phyloP scores from a whole-genome alignment of 148 eudicot genomes.

The Fagopyrum homotropicum region DNA sequence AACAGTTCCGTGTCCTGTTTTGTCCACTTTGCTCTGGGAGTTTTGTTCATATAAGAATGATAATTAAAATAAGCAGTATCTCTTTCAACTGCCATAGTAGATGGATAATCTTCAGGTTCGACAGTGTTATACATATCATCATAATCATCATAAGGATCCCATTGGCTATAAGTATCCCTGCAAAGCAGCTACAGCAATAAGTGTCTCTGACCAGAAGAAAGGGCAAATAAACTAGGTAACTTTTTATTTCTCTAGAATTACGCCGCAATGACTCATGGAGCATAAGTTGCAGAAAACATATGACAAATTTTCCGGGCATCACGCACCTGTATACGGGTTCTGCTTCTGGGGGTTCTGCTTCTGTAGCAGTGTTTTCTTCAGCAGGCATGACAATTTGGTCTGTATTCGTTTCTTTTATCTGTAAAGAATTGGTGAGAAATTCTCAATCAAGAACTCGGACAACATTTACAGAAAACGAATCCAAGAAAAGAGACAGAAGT shows the following conservation, averaged over 20 bases:
- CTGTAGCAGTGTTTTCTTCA: conserved; percentile 13
- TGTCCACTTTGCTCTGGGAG: conserved; percentile 56
- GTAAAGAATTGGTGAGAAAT: conserved; percentile 13
- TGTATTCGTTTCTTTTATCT: conserved; percentile 48
- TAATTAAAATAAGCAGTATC: conserved; percentile 48
- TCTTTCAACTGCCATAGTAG: conserved; percentile 24
- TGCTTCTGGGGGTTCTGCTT: neutral
- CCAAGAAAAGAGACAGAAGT: conserved; percentile 8
- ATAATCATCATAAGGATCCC: conserved; percentile 22
- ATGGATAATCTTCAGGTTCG: conserved; percentile 32
- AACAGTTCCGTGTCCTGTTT: conserved; percentile 80
- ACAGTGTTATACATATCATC: conserved; percentile 32
- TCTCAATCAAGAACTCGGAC: neutral
- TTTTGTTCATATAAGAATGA: conserved; percentile 44
- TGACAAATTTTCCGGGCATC: neutral
- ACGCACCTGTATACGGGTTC: neutral
- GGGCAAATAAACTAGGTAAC: neutral
- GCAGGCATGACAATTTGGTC: conserved; percentile 20
- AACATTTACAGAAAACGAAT: conserved; percentile 6
- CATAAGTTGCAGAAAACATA: neutral
- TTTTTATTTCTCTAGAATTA: neutral
- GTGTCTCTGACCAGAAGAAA: neutral
- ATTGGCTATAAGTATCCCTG: neutral
- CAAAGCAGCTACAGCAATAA: neutral
- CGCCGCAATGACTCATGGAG: neutral